Conservation (phyloP, 179 eudicot species). For the Spergularia azorica region DNA sequence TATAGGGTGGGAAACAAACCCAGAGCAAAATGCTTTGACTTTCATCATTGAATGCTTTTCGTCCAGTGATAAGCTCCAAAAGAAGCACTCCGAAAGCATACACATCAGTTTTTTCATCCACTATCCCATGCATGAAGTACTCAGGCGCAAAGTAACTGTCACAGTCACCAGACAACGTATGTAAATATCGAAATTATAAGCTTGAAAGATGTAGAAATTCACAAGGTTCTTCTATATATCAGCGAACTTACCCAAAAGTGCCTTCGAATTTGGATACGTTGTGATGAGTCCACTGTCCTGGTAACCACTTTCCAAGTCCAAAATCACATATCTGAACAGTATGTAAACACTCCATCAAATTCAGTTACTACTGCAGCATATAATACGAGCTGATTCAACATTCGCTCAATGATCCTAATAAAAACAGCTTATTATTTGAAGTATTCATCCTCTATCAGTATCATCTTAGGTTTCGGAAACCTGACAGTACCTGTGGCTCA, state of each 20-base stretch:
- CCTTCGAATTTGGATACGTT: constrained; percentile 68
- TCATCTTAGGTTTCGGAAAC: neutral
- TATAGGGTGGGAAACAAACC: constrained; percentile 27
- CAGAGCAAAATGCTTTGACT: constrained; percentile 64
- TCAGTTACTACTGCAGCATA: neutral
- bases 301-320: constrained; percentile 84
- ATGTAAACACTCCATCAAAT: constrained; percentile 1
- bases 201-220: neutral
- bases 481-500: constrained; percentile 66
- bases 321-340: constrained; percentile 70
- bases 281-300: constrained; percentile 73
- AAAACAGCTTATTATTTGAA: no score
- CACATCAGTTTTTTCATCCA: constrained; percentile 81
- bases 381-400: neutral
- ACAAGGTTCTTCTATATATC: neutral
- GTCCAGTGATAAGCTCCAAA: constrained; percentile 85
- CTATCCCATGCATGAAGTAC: constrained; percentile 85
- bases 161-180: constrained; percentile 18
- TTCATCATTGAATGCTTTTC: constrained; percentile 70
- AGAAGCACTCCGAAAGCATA: constrained; percentile 73
- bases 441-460: neutral
- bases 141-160: constrained; percentile 85
- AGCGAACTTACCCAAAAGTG: constrained; percentile 69
- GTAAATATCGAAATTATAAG: neutral
- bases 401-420: no score